A percentile compares a stretch with the other conserved stretches of the same genome.
These are phyloP conservation scores for Fusarium sp. DNA, from an alignment of 2,329 filamentous ascomycete species.

Conservation along the genomic window DNA sequence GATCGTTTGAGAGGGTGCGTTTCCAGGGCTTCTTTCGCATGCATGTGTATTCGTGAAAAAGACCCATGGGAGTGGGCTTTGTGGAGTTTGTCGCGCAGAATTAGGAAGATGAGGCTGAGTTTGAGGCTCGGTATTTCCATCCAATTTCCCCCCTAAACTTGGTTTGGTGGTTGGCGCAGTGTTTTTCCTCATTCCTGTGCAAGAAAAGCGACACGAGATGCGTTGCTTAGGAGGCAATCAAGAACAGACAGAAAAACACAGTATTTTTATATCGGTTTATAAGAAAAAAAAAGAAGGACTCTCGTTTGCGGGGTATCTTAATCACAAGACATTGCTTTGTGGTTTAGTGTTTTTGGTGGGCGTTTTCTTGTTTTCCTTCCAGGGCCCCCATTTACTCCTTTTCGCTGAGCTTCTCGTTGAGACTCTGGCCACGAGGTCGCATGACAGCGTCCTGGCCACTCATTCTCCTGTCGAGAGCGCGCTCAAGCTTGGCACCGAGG, in stretches of 20 bases:
- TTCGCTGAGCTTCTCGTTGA: slow-evolving; percentile 54
- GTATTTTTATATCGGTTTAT: slow-evolving; percentile 18
- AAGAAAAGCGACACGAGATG: slow-evolving; percentile 1
- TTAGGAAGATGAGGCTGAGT: slow-evolving; percentile 15
- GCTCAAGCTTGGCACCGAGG: slow-evolving; percentile 89
- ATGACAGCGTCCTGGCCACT: slow-evolving; percentile 89
- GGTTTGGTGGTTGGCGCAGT: slow-evolving; percentile 3
- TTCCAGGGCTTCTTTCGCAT: slow-evolving; percentile 20
- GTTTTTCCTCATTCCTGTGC: slow-evolving; percentile 14
- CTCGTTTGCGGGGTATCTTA: slow-evolving; percentile 37
- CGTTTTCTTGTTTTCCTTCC: slow-evolving; percentile 10
- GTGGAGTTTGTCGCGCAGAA: slow-evolving; percentile 15
- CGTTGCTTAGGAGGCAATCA: slow-evolving; percentile 8
- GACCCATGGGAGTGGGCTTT: slow-evolving; percentile 6
- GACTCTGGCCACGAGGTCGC: slow-evolving; percentile 64
- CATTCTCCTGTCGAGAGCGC: slow-evolving; percentile 88
- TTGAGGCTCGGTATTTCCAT: slow-evolving; percentile 17
- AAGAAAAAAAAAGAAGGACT: slow-evolving; percentile 2
- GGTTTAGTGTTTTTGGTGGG: slow-evolving; percentile 15
- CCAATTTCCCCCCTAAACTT: slow-evolving; percentile 12
- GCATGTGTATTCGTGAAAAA: slow-evolving; percentile 31
- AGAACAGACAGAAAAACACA: slow-evolving; percentile 12
- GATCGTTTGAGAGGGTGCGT: background rate
- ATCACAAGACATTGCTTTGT: slow-evolving; percentile 33
- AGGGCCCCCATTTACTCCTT: slow-evolving; percentile 16